A percentile compares a stretch with the other conserved stretches of the same genome.
phyloP scores from a whole-genome alignment of 2,329 filamentous ascomycete genomes.

The Diaporthe amygdali region DNA sequence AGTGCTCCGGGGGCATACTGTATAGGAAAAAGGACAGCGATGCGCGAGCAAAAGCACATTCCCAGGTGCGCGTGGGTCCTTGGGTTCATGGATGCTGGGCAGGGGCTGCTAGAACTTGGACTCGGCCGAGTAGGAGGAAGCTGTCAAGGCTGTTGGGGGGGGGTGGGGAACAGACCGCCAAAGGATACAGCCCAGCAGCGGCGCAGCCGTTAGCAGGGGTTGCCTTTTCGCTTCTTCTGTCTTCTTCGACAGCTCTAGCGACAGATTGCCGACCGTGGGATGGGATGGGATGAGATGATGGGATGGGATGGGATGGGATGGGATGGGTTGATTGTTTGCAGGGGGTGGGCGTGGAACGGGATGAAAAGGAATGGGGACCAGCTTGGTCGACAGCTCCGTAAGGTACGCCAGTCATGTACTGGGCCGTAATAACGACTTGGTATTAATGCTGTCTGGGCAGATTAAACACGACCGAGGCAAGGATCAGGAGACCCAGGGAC shows the following conservation, averaged over 20 bases:
- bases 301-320: background rate
- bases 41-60: background rate
- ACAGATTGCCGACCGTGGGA: conserved; percentile 11
- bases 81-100: background rate
- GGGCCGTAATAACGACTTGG: background rate
- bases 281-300: background rate
- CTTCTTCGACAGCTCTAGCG: background rate
- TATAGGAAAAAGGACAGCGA: background rate
- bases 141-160: background rate
- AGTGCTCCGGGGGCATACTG: background rate
- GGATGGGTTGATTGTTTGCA: background rate
- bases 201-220: background rate
- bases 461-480: background rate
- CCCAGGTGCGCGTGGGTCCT: background rate
- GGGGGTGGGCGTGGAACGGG: background rate
- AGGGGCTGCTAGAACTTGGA: background rate
- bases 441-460: background rate
- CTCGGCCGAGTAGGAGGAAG: background rate
- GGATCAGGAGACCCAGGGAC: background rate
- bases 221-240: background rate
- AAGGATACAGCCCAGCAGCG: background rate
- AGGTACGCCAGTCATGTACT: conserved; percentile 1
- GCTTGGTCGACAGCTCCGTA: background rate
- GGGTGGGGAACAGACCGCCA: background rate
- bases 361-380: background rate